These are phyloP conservation scores for Hygrophorus pudorinus DNA, from an alignment of 768 basidiomycete genomes.

Conservation along the genomic window DNA sequence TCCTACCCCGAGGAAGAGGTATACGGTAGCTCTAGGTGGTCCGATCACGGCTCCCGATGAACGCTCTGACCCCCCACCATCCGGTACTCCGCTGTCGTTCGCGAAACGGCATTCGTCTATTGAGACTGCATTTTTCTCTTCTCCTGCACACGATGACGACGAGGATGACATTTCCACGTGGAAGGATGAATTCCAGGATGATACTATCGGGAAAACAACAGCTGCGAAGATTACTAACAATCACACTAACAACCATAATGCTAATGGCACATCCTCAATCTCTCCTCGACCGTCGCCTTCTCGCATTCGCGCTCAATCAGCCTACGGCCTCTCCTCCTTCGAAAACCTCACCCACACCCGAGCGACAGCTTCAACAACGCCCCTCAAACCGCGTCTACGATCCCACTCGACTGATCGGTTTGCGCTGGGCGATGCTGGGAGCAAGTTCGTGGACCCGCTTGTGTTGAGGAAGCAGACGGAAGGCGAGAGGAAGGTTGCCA, in stretches of 20 bases:
- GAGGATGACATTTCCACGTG: constrained; percentile 10
- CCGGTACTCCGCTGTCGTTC: constrained; percentile 12
- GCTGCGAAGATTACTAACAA: constrained; percentile 20
- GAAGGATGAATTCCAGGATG: constrained; percentile 36
- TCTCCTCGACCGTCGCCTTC: constrained; percentile 20
- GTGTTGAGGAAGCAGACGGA: constrained; percentile 57
- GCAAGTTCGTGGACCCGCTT: constrained; percentile 72
- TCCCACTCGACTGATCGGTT: constrained; percentile 34
- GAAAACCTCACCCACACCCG: constrained; percentile 13
- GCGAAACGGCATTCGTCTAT: constrained; percentile 18
- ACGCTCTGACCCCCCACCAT: constrained; percentile 10
- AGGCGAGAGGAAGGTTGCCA: constrained; percentile 32
- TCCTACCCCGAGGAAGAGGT: constrained; percentile 73
- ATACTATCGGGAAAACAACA: constrained; percentile 53
- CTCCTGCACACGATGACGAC: constrained; percentile 14
- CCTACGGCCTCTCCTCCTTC: constrained; percentile 37
- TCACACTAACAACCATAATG: constrained; percentile 17
- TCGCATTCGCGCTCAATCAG: constrained; percentile 47
- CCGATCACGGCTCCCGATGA: constrained; percentile 44
- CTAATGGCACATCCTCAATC: constrained; percentile 11
- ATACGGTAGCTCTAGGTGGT: constrained; percentile 77
- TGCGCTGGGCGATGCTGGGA: constrained; percentile 14
- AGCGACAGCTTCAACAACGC: constrained; percentile 19
- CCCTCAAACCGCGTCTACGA: constrained; percentile 26
- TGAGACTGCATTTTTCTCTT: constrained; percentile 35